Conservation (phyloP, 176 grass and related monocot genomes). For the Elymus sibiricus region DNA sequence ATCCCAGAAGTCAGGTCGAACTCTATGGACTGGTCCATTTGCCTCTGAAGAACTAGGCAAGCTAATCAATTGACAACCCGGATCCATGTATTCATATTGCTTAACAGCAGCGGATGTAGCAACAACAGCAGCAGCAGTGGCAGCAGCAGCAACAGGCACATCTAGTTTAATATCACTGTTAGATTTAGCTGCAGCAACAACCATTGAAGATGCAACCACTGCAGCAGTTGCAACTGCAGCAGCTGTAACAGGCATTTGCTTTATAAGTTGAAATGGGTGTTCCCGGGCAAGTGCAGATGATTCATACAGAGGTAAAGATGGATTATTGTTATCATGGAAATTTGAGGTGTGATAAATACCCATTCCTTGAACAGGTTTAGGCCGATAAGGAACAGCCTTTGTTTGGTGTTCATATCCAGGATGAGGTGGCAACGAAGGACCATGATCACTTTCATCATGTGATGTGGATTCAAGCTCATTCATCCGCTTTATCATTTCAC, state of each 20-base stretch:
- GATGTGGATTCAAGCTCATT: slow-evolving; percentile 45
- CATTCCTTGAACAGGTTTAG: slow-evolving; percentile 59
- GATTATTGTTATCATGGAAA: slow-evolving; percentile 3
- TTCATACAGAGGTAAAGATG: slow-evolving; percentile 25
- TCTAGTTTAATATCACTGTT: slow-evolving; percentile 81
- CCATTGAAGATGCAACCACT: slow-evolving; percentile 93
- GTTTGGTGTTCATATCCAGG: slow-evolving; percentile 40
- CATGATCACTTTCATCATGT: slow-evolving; percentile 29
- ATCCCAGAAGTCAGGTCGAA: slow-evolving; percentile 35
- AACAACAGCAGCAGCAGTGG: slow-evolving; percentile 96
- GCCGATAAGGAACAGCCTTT: slow-evolving; percentile 36
- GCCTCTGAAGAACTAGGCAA: slow-evolving; percentile 45
- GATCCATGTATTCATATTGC: slow-evolving; percentile 53
- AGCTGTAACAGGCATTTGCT: slow-evolving; percentile 87
- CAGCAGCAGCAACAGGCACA: slow-evolving; percentile 58
- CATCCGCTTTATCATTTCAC: slow-evolving; percentile 57
- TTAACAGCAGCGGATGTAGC: slow-evolving; percentile 93
- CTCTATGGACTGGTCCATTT: slow-evolving; percentile 36
- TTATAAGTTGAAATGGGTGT: slow-evolving; percentile 43
- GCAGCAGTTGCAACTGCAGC: slow-evolving; percentile 98
- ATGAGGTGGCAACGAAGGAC: slow-evolving; percentile 44
- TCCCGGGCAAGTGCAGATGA: slow-evolving; percentile 31
- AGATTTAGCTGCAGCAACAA: slow-evolving; percentile 88
- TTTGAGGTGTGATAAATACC: slow-evolving; percentile 29
- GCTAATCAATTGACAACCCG: slow-evolving; percentile 41